Conservation (phyloP, 2,329 filamentous ascomycete genomes). For the Phoma sp. region DNA sequence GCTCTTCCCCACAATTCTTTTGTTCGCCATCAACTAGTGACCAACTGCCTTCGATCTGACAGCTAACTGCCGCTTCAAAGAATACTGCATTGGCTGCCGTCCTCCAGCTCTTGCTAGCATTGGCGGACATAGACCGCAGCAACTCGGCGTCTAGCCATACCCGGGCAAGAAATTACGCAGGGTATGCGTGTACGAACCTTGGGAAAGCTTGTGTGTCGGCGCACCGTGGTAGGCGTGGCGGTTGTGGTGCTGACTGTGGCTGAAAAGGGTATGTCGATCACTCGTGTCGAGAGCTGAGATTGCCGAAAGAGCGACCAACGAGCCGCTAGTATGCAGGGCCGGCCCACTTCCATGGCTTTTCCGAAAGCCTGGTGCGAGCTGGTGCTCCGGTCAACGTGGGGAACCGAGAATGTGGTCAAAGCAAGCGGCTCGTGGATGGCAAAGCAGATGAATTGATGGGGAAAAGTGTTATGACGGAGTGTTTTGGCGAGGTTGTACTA, state of each 20-base stretch:
- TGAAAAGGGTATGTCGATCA: constrained; percentile 5
- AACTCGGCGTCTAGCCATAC: background rate
- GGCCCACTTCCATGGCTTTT: constrained; percentile 3
- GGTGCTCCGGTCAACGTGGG: constrained; percentile 14
- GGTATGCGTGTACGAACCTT: constrained; percentile 1
- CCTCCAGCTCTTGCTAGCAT: background rate
- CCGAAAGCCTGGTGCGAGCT: constrained; percentile 1
- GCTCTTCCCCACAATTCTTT: constrained; percentile 1
- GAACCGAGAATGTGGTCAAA: constrained; percentile 10
- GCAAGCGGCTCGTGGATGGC: constrained; percentile 9
- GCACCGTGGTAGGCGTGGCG: background rate
- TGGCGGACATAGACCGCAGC: background rate
- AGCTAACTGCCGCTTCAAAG: constrained; percentile 1
- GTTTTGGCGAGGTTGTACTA: constrained; percentile 6
- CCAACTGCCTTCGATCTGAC: constrained; percentile 3
- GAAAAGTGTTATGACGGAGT: background rate
- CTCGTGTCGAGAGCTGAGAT: constrained; percentile 2
- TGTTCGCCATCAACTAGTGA: background rate
- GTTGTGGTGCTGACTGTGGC: constrained; percentile 3
- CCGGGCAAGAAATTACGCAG: background rate
- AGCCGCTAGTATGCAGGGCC: constrained; percentile 5
- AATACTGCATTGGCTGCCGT: constrained; percentile 1
- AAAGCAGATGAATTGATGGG: background rate
- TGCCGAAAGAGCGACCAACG: background rate
- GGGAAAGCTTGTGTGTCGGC: constrained; percentile 2